Percentiles rank a stretch among this genome's conserved stretches.
Conservation (phyloP, 2,329 filamentous ascomycete species). For the Nemania sp. region DNA sequence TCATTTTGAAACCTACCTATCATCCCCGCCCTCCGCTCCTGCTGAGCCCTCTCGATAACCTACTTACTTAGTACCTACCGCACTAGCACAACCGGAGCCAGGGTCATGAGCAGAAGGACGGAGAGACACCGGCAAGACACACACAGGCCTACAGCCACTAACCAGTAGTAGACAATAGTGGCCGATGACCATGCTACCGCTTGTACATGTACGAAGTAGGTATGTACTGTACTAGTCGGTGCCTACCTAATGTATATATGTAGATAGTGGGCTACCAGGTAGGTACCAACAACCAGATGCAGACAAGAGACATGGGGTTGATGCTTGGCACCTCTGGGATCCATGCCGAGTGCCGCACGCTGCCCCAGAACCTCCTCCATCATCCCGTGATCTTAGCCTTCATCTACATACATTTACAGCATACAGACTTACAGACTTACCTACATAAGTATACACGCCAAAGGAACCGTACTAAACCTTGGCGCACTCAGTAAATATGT, state of each 20-base stretch:
- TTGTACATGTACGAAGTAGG: not conserved
- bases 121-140: not conserved
- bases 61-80: slow-evolving; percentile 4
- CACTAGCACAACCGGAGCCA: slow-evolving; percentile 36
- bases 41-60: too few relatives aligned
- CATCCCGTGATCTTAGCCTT: slow-evolving; percentile 46
- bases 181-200: slow-evolving; percentile 19
- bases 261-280: too few relatives aligned
- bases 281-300: slow-evolving; percentile 36
- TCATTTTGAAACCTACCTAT: slow-evolving; percentile 29
- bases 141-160: not conserved
- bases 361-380: slow-evolving; percentile 43
- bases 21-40: not conserved
- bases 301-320: slow-evolving; percentile 44
- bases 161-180: slow-evolving; percentile 32
- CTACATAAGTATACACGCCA: too few relatives aligned
- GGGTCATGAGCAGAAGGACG: slow-evolving; percentile 1
- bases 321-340: slow-evolving; percentile 48
- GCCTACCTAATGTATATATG: too few relatives aligned
- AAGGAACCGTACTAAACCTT: too few relatives aligned
- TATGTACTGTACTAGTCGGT: too few relatives aligned
- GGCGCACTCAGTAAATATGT: too few relatives aligned
- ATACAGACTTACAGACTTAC: too few relatives aligned
- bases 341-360: slow-evolving; percentile 45
- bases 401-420: too few relatives aligned